These are phyloP conservation scores for Aegilops bicornis DNA, from an alignment of 176 grass and related monocot species.

Conservation along the genomic window DNA sequence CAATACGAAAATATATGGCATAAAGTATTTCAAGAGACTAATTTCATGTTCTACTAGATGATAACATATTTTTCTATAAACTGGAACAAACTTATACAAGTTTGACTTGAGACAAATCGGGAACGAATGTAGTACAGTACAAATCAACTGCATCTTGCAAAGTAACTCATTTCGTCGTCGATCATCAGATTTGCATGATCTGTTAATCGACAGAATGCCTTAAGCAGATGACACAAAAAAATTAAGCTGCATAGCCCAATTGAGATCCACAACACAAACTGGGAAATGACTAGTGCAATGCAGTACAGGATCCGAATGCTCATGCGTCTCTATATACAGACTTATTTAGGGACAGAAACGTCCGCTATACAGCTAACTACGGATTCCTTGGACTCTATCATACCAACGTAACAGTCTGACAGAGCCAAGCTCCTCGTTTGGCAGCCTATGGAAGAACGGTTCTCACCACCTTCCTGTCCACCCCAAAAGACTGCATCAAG, in stretches of 20 bases:
- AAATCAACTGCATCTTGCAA: background rate
- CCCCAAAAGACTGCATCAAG: conserved; percentile 62
- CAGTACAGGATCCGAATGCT: background rate
- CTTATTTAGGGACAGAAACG: conserved; percentile 7
- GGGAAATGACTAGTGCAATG: background rate
- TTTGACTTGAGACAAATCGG: too few species aligned
- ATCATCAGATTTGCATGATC: background rate
- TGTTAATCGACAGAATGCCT: background rate
- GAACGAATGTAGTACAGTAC: too few species aligned
- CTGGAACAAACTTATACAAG: too few species aligned
- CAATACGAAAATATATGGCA: too few species aligned
- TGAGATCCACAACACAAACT: background rate
- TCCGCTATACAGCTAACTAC: background rate
- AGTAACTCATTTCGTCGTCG: background rate
- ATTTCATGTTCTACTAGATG: too few species aligned
- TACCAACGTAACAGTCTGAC: background rate
- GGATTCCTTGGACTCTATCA: background rate
- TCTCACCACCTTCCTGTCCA: conserved; percentile 84
- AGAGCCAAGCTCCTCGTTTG: background rate
- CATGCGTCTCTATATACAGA: background rate
- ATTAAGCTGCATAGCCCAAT: background rate
- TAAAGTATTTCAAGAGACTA: too few species aligned
- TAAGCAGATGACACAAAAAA: background rate
- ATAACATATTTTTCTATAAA: too few species aligned
- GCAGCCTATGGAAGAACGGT: conserved; percentile 68